These are phyloP conservation scores for Chlorella ohadii DNA, from an alignment of 139 green algal genomes.

Conservation along the genomic window DNA sequence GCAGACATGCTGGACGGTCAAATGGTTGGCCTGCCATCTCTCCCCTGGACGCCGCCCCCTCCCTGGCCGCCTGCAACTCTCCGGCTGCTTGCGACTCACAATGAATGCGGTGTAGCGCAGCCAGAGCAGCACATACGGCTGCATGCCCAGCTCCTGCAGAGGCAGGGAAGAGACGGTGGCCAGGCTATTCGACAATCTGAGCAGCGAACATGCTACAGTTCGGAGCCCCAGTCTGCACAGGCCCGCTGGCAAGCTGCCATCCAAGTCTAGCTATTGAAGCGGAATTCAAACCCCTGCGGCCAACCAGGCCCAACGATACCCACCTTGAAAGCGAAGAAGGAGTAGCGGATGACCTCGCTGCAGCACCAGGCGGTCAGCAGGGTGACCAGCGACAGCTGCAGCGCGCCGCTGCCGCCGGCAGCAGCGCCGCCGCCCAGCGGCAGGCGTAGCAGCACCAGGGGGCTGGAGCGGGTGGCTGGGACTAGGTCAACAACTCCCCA, in stretches of 20 bases:
- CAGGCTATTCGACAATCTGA: no score
- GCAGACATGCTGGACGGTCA: no score
- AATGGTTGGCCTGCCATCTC: no score
- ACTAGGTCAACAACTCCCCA: constrained; percentile 85
- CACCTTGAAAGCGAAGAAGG: constrained; percentile 91
- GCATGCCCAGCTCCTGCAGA: constrained; percentile 60
- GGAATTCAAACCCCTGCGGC: no score
- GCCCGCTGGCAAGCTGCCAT: no score
- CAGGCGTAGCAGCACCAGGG: constrained; percentile 24
- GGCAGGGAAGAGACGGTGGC: no score
- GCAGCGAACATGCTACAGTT: no score
- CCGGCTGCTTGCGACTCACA: not conserved
- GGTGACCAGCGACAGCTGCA: constrained; percentile 74
- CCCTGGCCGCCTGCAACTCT: no score
- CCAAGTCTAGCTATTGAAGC: no score
- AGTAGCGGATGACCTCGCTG: constrained; percentile 93
- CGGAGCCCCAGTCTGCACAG: no score
- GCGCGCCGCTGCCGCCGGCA: not conserved
- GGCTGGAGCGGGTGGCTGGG: constrained; percentile 42
- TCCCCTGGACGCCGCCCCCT: no score
- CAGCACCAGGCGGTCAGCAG: constrained; percentile 88
- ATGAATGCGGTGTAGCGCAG: constrained; percentile 94
- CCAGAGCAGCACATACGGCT: constrained; percentile 83
- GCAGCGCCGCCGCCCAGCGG: not conserved
- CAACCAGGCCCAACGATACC: no score